Conservation (phyloP, 1,284 basidiomycete species). For the Stereum hirsutum region DNA sequence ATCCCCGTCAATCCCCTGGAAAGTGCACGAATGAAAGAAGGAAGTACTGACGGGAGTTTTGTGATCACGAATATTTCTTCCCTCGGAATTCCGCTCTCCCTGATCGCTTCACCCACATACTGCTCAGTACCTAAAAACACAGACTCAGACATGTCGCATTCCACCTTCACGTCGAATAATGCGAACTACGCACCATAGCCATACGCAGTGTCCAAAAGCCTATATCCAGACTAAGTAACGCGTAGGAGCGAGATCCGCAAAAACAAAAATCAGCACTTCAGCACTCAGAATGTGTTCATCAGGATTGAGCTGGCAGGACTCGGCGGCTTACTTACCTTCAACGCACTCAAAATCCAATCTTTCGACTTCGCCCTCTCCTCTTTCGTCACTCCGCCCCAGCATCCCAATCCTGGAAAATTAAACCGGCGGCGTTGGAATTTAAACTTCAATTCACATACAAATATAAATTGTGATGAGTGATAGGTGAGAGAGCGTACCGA, state of each 20-base stretch:
- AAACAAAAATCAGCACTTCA: too few species aligned
- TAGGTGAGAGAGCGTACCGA: not conserved
- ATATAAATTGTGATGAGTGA: too few species aligned
- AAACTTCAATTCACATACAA: not conserved
- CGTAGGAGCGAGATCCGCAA: too few species aligned
- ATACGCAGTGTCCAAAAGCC: not conserved
- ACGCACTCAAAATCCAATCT: constrained; percentile 5
- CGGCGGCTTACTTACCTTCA: constrained; percentile 11
- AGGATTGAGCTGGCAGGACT: not conserved
- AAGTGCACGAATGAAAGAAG: not conserved
- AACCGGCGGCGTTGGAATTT: not conserved
- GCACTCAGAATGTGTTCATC: too few species aligned
- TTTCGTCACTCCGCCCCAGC: not conserved
- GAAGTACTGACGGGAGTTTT: constrained; percentile 17
- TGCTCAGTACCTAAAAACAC: constrained; percentile 22
- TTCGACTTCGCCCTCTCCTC: not conserved
- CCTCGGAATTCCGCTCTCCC: constrained; percentile 28
- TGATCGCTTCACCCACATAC: constrained; percentile 32
- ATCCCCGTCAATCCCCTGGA: not conserved
- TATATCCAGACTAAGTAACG: not conserved
- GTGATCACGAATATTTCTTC: constrained; percentile 34
- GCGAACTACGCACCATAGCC: not conserved
- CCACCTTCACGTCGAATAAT: not conserved
- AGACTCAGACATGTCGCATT: not conserved
- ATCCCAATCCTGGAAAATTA: not conserved